phyloP scores from a whole-genome alignment of 2,329 filamentous ascomycete genomes.

The Pestalotiopsis sp. region DNA sequence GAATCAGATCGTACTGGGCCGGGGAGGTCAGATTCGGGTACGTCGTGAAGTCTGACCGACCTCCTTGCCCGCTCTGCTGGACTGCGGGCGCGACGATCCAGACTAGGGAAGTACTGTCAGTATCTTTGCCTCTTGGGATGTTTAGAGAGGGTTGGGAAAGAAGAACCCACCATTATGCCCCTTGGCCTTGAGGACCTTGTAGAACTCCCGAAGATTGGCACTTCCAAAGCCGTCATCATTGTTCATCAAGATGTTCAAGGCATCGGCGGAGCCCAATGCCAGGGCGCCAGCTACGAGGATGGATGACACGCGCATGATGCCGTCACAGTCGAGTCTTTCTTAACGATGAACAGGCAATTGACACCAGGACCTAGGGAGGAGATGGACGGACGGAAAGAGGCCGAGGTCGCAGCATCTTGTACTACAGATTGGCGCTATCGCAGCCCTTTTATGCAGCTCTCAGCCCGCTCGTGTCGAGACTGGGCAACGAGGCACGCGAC shows the following conservation, averaged over 20 bases:
- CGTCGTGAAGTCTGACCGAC: conserved; percentile 42
- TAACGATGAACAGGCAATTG: not conserved
- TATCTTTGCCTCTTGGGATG: not conserved
- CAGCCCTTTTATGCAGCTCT: not conserved
- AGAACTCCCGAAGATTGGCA: conserved; percentile 41
- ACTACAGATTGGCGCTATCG: not conserved
- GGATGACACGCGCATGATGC: not conserved
- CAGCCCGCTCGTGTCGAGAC: not conserved
- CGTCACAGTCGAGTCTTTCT: not conserved
- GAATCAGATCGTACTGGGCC: conserved; percentile 45
- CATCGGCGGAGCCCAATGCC: not conserved
- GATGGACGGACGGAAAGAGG: not conserved
- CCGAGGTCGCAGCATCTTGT: not conserved
- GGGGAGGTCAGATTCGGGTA: conserved; percentile 39
- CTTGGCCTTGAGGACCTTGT: conserved; percentile 46
- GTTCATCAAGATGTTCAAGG: conserved; percentile 14
- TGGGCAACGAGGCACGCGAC: conserved; percentile 4
- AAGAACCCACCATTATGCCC: conserved; percentile 50
- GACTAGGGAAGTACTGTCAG: conserved; percentile 22
- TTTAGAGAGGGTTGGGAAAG: not conserved
- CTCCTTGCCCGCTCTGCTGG: conserved; percentile 46
- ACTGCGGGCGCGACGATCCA: conserved; percentile 43
- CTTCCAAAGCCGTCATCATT: conserved; percentile 42
- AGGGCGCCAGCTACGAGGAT: not conserved
- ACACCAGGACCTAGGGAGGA: not conserved